Conservation (phyloP, 169 alveolate species). For the Cryptosporidium ubiquitum region DNA sequence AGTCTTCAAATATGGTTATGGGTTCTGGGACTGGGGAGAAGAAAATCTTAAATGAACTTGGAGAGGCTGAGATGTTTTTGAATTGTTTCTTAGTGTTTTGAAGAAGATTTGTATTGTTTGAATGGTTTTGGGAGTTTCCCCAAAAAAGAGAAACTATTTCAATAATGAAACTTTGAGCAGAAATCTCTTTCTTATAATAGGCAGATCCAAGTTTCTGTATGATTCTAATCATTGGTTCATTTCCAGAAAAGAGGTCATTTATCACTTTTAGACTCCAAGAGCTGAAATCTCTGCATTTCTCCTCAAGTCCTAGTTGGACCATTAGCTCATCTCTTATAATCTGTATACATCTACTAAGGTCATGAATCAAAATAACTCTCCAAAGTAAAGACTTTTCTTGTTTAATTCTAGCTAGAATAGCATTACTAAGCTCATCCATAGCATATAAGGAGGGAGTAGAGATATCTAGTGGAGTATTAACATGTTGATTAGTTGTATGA, state of each 20-base stretch:
- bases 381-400: slow-evolving; percentile 26
- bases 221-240: background rate
- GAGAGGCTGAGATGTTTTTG: slow-evolving; percentile 27
- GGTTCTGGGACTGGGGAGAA: slow-evolving; percentile 64
- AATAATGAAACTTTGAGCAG: slow-evolving; percentile 8
- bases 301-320: slow-evolving; percentile 41
- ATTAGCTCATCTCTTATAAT: slow-evolving; percentile 15
- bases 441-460: slow-evolving; percentile 38
- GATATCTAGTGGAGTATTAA: background rate
- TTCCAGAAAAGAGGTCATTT: background rate
- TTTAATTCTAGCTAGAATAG: background rate
- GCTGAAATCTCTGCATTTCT: slow-evolving; percentile 55
- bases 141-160: slow-evolving; percentile 32
- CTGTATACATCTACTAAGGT: slow-evolving; percentile 20
- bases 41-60: slow-evolving; percentile 16
- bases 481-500: background rate
- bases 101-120: background rate
- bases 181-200: slow-evolving; percentile 21
- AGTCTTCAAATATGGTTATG: slow-evolving; percentile 20
- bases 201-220: slow-evolving; percentile 37
- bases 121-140: slow-evolving; percentile 21
- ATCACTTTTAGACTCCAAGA: slow-evolving; percentile 33
- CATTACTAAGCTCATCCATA: slow-evolving; percentile 45
- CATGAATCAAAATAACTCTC: slow-evolving; percentile 33
- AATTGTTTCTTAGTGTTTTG: slow-evolving; percentile 22